Evolutionary conservation across 768 basidiomycete species (phyloP).

Genomic region (Suillus ampliporus): DNA sequence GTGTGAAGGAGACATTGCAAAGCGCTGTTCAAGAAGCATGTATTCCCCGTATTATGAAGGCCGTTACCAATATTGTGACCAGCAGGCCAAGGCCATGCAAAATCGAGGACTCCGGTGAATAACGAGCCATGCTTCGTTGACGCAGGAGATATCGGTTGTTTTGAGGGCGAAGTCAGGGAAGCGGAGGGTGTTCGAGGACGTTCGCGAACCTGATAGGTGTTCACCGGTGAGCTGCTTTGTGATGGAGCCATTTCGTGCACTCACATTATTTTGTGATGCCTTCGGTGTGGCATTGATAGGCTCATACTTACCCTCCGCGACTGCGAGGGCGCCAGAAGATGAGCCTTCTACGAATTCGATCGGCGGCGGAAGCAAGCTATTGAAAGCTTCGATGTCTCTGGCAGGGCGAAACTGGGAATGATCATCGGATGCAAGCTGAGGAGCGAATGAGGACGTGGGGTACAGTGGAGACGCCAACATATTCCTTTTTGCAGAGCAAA

Average conservation of each 20-base stretch:
- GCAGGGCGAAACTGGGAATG: constrained; percentile 64
- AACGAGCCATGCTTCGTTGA: constrained; percentile 47
- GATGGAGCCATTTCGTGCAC: constrained; percentile 22
- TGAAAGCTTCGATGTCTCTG: constrained; percentile 76
- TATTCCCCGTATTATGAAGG: constrained; percentile 87
- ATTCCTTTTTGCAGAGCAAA: constrained; percentile 29
- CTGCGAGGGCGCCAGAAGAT: constrained; percentile 73
- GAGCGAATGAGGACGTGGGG: constrained; percentile 57
- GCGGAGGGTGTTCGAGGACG: constrained; percentile 30
- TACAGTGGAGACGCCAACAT: constrained; percentile 76
- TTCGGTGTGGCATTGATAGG: constrained; percentile 78
- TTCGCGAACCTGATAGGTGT: constrained; percentile 21
- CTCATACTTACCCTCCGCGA: constrained; percentile 78
- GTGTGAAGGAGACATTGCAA: constrained; percentile 94
- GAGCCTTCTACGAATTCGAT: constrained; percentile 87
- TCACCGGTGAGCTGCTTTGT: constrained; percentile 8
- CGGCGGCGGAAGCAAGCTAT: constrained; percentile 77
- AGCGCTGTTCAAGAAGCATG: constrained; percentile 95
- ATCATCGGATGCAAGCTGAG: constrained; percentile 56
- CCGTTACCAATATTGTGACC: constrained; percentile 59
- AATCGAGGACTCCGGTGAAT: constrained; percentile 60
- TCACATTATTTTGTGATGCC: constrained; percentile 53
- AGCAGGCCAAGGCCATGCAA: constrained; percentile 75
- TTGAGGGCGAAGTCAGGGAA: constrained; percentile 34
- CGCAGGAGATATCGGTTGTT: constrained; percentile 28